phyloP scores from a whole-genome alignment of 2,329 filamentous ascomycete genomes.

The Diaporthe caulivora region DNA sequence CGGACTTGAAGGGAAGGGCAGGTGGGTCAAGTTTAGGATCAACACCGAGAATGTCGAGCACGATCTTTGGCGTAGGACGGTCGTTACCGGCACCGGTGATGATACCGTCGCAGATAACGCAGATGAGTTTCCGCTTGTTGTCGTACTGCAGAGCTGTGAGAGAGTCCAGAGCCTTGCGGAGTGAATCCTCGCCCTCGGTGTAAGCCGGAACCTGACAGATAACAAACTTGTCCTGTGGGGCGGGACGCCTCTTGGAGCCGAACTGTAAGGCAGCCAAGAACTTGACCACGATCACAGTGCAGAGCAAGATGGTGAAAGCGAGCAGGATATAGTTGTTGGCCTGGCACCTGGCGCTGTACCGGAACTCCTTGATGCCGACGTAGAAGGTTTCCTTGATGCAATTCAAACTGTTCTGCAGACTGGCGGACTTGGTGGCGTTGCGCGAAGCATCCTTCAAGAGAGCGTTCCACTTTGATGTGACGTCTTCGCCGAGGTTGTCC shows the following conservation, averaged over 20 bases:
- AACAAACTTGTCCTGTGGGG: slow-evolving; percentile 97
- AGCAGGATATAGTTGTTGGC: slow-evolving; percentile 93
- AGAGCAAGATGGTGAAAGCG: slow-evolving; percentile 87
- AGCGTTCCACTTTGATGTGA: slow-evolving; percentile 74
- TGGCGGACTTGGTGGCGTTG: slow-evolving; percentile 63
- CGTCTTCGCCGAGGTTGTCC: slow-evolving; percentile 82
- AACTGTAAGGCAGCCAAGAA: slow-evolving; percentile 95
- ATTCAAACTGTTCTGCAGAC: slow-evolving; percentile 75
- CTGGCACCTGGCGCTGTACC: slow-evolving; percentile 79
- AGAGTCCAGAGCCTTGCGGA: slow-evolving; percentile 93
- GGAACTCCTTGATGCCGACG: slow-evolving; percentile 86
- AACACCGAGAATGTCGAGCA: slow-evolving; percentile 95
- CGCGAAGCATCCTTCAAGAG: slow-evolving; percentile 60
- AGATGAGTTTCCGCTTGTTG: slow-evolving; percentile 97
- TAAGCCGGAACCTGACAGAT: slow-evolving; percentile 99
- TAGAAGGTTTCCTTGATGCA: slow-evolving; percentile 90
- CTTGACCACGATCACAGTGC: slow-evolving; percentile 83
- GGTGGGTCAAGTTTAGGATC: slow-evolving; percentile 97
- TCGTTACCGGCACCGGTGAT: slow-evolving; percentile 97
- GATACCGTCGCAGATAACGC: slow-evolving; percentile 96
- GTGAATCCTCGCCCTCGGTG: slow-evolving; percentile 95
- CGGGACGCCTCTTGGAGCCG: slow-evolving; percentile 88
- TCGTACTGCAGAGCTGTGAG: slow-evolving; percentile 95
- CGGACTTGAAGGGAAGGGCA: slow-evolving; percentile 92
- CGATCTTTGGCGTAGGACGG: slow-evolving; percentile 95